Evolutionary conservation across 2,329 filamentous ascomycete genomes (phyloP), one percentile per base, ranked within the genome.

Genomic region (Metarhizium guizhouense): DNA sequence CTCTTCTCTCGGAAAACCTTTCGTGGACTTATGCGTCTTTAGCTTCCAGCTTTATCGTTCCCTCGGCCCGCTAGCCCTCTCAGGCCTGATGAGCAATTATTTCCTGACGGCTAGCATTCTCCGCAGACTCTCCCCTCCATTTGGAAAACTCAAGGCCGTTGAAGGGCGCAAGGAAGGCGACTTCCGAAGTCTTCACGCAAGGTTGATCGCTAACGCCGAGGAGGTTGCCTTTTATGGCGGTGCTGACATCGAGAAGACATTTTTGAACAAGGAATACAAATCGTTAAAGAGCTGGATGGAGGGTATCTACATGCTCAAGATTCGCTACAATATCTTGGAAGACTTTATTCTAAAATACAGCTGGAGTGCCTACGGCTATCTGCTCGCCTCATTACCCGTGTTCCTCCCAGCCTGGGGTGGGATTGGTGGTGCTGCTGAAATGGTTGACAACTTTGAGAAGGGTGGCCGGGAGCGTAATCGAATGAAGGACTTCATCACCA

Each of bases 401-500:
- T 99, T 97, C 73, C 78, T 99, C 18, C 94, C 94, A 0, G 89
- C 90, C 1, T 96, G 94, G 90, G 92, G 91, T 55, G 93, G 94
- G 34, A 72, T 93, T 38, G 90, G 87, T 49, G 89, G 88, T 43
- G 79, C 80, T 16, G 74, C 85, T 54, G 89, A 95, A 70, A 76
- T 88, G 63, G 72, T 79, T 2, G 79, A 78, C 30, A 66, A 65
- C 47, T 68, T 69, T 29, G 74, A 74, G 18, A 80, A 75, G 59
- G 77, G 77, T 32, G 80, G 82, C 32, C 82, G 87, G 32, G 90
- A 95, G 70, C 83, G 88, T 50, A 85, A 86, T 56, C 89, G 95
- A 45, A 99, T 97, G 90, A 94, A 95, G 74, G 90, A 95, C 38
- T 99, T 99, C 72, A 96, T 99, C 72, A 99, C 94, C 13, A 99